Conservation (phyloP, 2,329 filamentous ascomycete genomes). For the Coniochaeta ligniaria region DNA sequence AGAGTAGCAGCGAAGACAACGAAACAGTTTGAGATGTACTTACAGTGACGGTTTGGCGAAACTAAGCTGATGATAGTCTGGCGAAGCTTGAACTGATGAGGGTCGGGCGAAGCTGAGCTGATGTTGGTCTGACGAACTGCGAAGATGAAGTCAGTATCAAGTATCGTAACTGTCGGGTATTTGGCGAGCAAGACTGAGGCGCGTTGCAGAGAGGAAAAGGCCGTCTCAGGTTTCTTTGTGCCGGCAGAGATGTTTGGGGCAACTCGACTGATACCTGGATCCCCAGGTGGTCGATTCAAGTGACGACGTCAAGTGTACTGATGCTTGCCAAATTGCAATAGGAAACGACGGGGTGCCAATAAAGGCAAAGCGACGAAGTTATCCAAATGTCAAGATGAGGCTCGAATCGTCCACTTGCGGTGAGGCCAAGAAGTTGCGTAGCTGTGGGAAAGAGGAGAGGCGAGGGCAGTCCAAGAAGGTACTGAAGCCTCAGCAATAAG, state of each 20-base stretch:
- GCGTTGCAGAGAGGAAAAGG: no score
- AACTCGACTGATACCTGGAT: background rate
- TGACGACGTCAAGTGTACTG: background rate
- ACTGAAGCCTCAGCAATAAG: background rate
- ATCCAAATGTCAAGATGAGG: background rate
- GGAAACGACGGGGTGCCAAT: background rate
- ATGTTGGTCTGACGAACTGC: no score
- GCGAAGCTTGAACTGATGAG: no score
- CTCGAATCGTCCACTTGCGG: no score
- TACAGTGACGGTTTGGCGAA: no score
- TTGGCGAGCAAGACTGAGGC: no score
- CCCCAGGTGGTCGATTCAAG: background rate
- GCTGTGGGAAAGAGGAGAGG: background rate
- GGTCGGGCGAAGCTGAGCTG: no score
- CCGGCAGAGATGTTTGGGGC: background rate
- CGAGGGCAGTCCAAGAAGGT: background rate
- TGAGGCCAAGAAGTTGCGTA: background rate
- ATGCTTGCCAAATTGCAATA: background rate
- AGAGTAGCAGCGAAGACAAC: no score
- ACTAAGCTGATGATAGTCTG: no score
- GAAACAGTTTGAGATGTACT: no score
- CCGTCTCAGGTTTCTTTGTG: background rate
- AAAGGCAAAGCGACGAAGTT: background rate
- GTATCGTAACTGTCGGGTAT: no score
- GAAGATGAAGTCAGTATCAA: no score